phyloP scores from a whole-genome alignment of 768 basidiomycete species.

The Serendipita sp. region DNA sequence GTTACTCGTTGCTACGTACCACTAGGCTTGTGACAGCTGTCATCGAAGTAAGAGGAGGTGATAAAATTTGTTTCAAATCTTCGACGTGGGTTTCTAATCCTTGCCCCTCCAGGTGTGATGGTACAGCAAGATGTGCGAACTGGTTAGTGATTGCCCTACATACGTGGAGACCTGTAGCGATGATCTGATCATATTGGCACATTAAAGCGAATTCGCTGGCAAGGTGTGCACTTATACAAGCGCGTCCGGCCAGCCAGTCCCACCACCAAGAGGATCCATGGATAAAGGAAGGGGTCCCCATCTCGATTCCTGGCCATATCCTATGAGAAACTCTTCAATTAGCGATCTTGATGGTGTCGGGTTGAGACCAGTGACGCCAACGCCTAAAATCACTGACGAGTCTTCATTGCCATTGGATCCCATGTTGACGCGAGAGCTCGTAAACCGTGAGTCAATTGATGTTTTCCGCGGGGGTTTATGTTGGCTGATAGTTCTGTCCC shows the following conservation, averaged over 20 bases:
- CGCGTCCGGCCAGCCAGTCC: constrained; percentile 60
- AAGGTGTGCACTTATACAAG: constrained; percentile 73
- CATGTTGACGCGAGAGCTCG: constrained; percentile 51
- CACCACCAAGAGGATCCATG: constrained; percentile 40
- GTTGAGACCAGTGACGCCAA: constrained; percentile 10
- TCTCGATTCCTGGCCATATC: constrained; percentile 20
- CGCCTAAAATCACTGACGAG: constrained; percentile 18
- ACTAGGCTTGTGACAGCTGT: constrained; percentile 63
- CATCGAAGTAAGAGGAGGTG: constrained; percentile 75
- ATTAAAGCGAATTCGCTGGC: constrained; percentile 55
- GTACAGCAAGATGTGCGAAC: constrained; percentile 73
- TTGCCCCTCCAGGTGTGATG: constrained; percentile 20
- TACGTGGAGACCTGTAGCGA: constrained; percentile 2
- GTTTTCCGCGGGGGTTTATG: neutral
- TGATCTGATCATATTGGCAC: neutral
- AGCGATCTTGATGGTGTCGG: constrained; percentile 20
- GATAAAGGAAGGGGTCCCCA: constrained; percentile 24
- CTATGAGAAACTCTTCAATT: constrained; percentile 16
- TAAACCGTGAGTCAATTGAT: constrained; percentile 37
- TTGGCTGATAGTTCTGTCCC: constrained; percentile 9
- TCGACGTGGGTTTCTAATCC: too few relatives aligned
- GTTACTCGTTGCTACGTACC: neutral
- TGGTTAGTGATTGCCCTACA: constrained; percentile 30
- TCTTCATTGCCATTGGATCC: constrained; percentile 39
- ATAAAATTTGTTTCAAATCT: constrained; percentile 15